phyloP scores from a whole-genome alignment of 768 basidiomycete genomes.

The Mycena amicta region DNA sequence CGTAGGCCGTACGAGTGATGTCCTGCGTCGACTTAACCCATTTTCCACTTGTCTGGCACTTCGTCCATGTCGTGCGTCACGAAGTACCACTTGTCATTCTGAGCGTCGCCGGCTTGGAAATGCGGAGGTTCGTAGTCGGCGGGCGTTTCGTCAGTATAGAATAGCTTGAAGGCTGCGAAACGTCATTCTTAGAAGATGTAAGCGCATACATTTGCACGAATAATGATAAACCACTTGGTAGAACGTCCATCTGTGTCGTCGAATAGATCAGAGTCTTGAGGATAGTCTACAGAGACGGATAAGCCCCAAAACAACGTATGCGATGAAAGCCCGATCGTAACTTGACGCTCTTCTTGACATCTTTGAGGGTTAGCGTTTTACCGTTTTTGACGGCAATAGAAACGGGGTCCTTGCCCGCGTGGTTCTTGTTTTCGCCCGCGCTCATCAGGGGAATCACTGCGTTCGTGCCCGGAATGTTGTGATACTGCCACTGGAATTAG shows the following conservation, averaged over 20 bases:
- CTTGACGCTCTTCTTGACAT: slow-evolving; percentile 83
- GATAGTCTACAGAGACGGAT: slow-evolving; percentile 49
- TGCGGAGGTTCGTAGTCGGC: slow-evolving; percentile 82
- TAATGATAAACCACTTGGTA: slow-evolving; percentile 66
- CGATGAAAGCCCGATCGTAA: slow-evolving; percentile 36
- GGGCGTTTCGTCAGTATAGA: slow-evolving; percentile 80
- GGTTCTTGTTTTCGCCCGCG: slow-evolving; percentile 57
- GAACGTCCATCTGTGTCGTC: slow-evolving; percentile 76
- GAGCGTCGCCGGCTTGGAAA: slow-evolving; percentile 70
- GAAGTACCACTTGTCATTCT: slow-evolving; percentile 80
- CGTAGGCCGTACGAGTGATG: slow-evolving; percentile 78
- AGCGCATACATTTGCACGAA: slow-evolving; percentile 1
- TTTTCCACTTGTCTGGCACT: slow-evolving; percentile 69
- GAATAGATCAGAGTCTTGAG: slow-evolving; percentile 78
- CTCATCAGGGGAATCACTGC: slow-evolving; percentile 71
- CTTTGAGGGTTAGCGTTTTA: slow-evolving; percentile 69
- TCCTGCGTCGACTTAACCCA: slow-evolving; percentile 71
- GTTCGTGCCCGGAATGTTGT: slow-evolving; percentile 62
- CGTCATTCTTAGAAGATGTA: slow-evolving; percentile 60
- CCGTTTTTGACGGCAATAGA: slow-evolving; percentile 60
- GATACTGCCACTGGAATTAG: slow-evolving; percentile 60
- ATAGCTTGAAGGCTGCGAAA: slow-evolving; percentile 84
- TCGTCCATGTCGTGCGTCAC: slow-evolving; percentile 75
- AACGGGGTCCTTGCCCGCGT: slow-evolving; percentile 53
- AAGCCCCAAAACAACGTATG: too few relatives aligned